phyloP scores from a whole-genome alignment of 768 basidiomycete genomes.

The Leucogyrophana mollusca region DNA sequence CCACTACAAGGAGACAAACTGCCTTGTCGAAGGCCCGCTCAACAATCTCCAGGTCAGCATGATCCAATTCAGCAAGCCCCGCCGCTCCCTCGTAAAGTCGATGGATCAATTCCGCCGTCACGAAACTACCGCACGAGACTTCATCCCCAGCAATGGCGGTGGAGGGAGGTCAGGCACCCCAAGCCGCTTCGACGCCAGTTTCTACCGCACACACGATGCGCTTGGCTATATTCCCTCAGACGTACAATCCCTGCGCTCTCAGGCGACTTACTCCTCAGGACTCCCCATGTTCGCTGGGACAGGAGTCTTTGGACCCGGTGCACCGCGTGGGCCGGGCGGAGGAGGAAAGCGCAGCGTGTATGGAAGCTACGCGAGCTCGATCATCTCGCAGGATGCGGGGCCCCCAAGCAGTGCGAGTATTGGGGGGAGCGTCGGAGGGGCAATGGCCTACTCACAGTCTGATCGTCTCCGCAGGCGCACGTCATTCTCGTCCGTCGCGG shows the following conservation, averaged over 20 bases:
- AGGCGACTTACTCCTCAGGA: slow-evolving; percentile 93
- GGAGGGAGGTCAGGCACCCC: slow-evolving; percentile 78
- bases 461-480: slow-evolving; percentile 79
- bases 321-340: slow-evolving; percentile 56
- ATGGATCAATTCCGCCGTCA: slow-evolving; percentile 94
- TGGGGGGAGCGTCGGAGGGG: slow-evolving; percentile 42
- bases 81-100: slow-evolving; percentile 82
- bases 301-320: slow-evolving; percentile 67
- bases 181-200: slow-evolving; percentile 92
- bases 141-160: slow-evolving; percentile 37
- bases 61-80: slow-evolving; percentile 99
- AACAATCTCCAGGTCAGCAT: slow-evolving; percentile 96
- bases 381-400: slow-evolving; percentile 88
- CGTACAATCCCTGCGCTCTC: slow-evolving; percentile 92
- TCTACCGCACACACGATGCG: slow-evolving; percentile 94
- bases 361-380: slow-evolving; percentile 82
- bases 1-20: slow-evolving; percentile 95
- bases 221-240: slow-evolving; percentile 94
- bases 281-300: slow-evolving; percentile 78
- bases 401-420: slow-evolving; percentile 60
- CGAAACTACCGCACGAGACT: slow-evolving; percentile 89
- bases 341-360: slow-evolving; percentile 76
- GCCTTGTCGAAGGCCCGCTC: slow-evolving; percentile 93
- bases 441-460: slow-evolving; percentile 86
- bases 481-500: slow-evolving; percentile 76